Evolutionary conservation across 2,329 filamentous ascomycete species (phyloP), one percentile per base, ranked within the genome.

Genomic region (Corniculantispora saksenae): DNA sequence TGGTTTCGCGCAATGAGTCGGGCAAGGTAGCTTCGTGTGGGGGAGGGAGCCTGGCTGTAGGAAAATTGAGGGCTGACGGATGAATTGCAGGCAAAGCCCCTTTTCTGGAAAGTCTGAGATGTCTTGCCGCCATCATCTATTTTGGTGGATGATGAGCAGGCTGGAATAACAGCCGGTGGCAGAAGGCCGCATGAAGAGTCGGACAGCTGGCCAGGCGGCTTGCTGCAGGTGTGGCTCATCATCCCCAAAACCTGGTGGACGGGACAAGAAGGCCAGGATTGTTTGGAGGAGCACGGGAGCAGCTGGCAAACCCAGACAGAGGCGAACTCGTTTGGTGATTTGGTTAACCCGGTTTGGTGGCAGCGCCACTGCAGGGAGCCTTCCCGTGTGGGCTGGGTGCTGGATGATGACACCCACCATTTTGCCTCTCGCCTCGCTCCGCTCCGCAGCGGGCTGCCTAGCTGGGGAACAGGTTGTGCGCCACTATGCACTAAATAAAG

Each of bases 341-440:
- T 21, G 23, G n/a, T 50, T 23, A 50, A 50, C 48, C 25, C 10
- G 9, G 38, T 40, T 58, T 47, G 55, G 25, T 29, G 13, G 55
- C 23, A 29, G 38, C 55, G 55, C 40, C 25, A 43, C 55, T 13
- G 40, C 38, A n/a, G 47, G 47, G 21, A 61, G 32, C 45, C 48
- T 47, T n/a, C 29, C 27, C 43, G 56, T 35, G 35, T 48, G 45
- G 45, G 12, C n/a, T 55, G 27, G 6, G 29, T 55, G 32, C 35
- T 38, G 32, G 15, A 55, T 55, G 15, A 59, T 50, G 57, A 50
- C 57, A 48, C 51, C 47, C 51, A 63, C 51, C 61, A 57, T 38
- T 38, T 63, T 56, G 43, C 40, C 51, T 40, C 51, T 63, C 61
- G 51, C 53, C 51, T 63, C 61, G 61, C 61, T 56, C 61, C 61